phyloP scores from a whole-genome alignment of 2,329 filamentous ascomycete genomes.

The Scorias spongiosa region DNA sequence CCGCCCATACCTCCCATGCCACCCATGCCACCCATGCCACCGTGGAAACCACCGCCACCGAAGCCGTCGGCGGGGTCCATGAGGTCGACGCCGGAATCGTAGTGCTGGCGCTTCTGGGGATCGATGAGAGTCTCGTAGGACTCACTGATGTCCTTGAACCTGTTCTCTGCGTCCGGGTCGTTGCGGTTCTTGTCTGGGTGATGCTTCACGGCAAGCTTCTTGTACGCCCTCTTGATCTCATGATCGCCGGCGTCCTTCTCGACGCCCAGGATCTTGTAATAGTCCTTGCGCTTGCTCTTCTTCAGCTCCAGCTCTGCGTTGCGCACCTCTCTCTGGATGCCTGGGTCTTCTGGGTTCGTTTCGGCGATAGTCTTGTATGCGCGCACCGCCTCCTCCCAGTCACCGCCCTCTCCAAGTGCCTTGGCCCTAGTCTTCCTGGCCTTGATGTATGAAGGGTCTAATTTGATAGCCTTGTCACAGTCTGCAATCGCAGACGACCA shows the following conservation, averaged over 20 bases:
- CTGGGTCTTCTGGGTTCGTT: constrained; percentile 64
- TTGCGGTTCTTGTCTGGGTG: constrained; percentile 97
- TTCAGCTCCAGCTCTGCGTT: constrained; percentile 90
- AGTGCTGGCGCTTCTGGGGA: constrained; percentile 78
- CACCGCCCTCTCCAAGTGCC: constrained; percentile 66
- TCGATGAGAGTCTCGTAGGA: constrained; percentile 94
- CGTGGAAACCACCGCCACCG: constrained; percentile 37
- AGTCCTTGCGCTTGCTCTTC: constrained; percentile 94
- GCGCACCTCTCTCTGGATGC: constrained; percentile 69
- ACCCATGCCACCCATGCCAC: constrained; percentile 28
- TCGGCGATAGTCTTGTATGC: constrained; percentile 83
- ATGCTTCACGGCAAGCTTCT: constrained; percentile 82
- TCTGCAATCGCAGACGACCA: constrained; percentile 70
- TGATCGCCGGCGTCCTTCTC: constrained; percentile 70
- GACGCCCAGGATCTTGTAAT: constrained; percentile 91
- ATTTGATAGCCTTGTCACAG: constrained; percentile 65
- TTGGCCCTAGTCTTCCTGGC: constrained; percentile 90
- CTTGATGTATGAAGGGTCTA: constrained; percentile 78
- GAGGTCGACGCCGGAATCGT: constrained; percentile 85
- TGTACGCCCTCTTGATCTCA: constrained; percentile 93
- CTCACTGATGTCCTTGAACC: constrained; percentile 96
- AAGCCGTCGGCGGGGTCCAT: constrained; percentile 82
- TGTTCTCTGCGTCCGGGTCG: constrained; percentile 66
- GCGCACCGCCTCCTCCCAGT: constrained; percentile 81
- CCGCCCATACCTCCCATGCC: constrained; percentile 45